Evolutionary conservation across 208 protist species (phyloP), one percentile per base, ranked within the genome.

Genomic region (Wallacemonas collosoma): DNA sequence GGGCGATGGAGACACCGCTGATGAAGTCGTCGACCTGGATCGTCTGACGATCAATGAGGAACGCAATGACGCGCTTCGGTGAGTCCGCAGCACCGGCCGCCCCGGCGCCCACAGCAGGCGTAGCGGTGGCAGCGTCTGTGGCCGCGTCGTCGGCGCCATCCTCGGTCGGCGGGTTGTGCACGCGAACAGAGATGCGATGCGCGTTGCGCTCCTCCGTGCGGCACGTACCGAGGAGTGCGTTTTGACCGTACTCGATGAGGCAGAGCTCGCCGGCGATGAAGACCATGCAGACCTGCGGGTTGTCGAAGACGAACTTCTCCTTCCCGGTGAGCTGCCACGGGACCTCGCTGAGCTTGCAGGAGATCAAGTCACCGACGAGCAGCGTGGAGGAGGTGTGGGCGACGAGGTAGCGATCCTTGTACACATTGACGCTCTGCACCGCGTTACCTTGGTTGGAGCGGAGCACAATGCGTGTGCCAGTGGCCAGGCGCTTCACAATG

Each of bases 281-380:
- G 35, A 99, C 89, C 95, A 99, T 98, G 83, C 94, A 98, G 39
- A 98, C 90, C 66, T 92, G 75, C 56, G 95, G 89, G 81, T 99
- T 98, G 67, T 99, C 95, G 76, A 99, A 99, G 72, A 97, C 82
- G 82, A 98, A 99, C 79, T 94, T 95, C 74, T 99, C 97, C 8
- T 73, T 71, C 15, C 96, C 95, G 38, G 88, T 95, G 15, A 93
- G 75, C 58, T 93, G 79, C 97, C 97, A 98, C 55, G 91, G 85
- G 66, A 98, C 88, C 84, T 99, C 97, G 63, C 84, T 95, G 15
- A 99, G 87, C 76, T 97, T 96, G 83, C 96, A 97, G 35, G 95
- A 97, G 41, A 92, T 86, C 12, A 99, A 71, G 74, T 99, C 98
- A 66, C 96, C 98, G 35, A 99, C 85, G n/a, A 99, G 87, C 64